These are phyloP conservation scores for Xylaria polymorpha DNA, from an alignment of 2,329 filamentous ascomycete species.

Conservation along the genomic window DNA sequence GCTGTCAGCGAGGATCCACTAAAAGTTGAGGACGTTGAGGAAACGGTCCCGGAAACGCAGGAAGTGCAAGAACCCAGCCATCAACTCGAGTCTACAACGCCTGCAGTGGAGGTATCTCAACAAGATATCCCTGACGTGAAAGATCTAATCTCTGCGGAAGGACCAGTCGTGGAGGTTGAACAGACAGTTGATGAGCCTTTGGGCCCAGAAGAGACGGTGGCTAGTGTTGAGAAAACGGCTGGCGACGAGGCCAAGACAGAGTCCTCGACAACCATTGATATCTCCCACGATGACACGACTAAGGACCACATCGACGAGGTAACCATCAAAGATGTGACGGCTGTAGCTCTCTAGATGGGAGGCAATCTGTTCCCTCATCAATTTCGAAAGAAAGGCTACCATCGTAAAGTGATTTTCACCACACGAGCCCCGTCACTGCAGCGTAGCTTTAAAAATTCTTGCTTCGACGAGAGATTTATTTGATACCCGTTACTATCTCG, in stretches of 20 bases:
- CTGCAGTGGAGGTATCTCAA: slow-evolving; percentile 20
- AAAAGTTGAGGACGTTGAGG: slow-evolving; percentile 48
- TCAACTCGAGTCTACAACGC: slow-evolving; percentile 18
- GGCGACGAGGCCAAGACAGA: slow-evolving; percentile 20
- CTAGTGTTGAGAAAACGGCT: slow-evolving; percentile 21
- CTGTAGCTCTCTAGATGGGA: slow-evolving; percentile 33
- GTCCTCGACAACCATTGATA: background rate
- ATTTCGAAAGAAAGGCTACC: slow-evolving; percentile 21
- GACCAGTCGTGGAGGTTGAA: background rate
- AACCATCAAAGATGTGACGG: slow-evolving; percentile 13
- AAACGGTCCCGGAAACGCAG: slow-evolving; percentile 34
- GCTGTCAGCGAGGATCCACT: slow-evolving; percentile 39
- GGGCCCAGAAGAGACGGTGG: slow-evolving; percentile 11
- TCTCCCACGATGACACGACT: background rate
- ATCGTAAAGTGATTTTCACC: slow-evolving; percentile 18
- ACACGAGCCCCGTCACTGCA: background rate
- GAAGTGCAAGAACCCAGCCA: slow-evolving; percentile 21
- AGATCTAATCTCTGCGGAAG: slow-evolving; percentile 2
- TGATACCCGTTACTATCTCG: slow-evolving; percentile 37
- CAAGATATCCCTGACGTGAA: slow-evolving; percentile 17
- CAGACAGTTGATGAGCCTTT: slow-evolving; percentile 17
- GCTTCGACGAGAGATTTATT: slow-evolving; percentile 31
- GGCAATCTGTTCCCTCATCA: slow-evolving; percentile 13
- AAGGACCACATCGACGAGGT: slow-evolving; percentile 4
- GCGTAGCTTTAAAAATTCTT: slow-evolving; percentile 5